Evolutionary conservation across 2,329 filamentous ascomycete genomes (phyloP), one percentile per base, ranked within the genome.

Genomic region (Acephala macrosclerotiorum): DNA sequence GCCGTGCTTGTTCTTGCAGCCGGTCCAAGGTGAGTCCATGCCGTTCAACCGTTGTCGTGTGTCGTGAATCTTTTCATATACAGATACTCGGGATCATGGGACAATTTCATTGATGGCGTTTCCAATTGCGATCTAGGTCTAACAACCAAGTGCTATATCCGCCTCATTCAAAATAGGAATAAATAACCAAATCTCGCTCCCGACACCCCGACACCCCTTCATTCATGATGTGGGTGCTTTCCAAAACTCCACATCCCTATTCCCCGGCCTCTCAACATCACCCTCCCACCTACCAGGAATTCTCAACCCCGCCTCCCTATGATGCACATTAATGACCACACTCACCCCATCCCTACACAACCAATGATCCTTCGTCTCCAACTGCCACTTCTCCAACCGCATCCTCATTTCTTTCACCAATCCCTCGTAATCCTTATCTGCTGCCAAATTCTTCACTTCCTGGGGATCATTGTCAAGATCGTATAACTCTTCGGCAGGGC

Each of bases 401-500:
- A 5, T 22, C 22, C 67, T 74, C 72, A 81, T 73, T 25, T 75
- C 69, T 7, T 71, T 42, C 35, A 84, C 66, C 1, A 77, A 65
- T 6, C 71, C 67, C 25, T 67, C 47, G 56, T 81, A 73, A 33
- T 74, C 70, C 0, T 72, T 53, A 20, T 81, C 75, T 1, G 66
- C 65, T 2, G 78, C 80, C 9, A 85, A 73, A 67, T 84, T 84
- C 2, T 75, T 65, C 2, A 85, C 74, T 70, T 85, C 83, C 9
- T 77, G 68, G 0, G 82, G 80, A 69, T 85, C 83, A 0, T 67
- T 67, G 9, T 81, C 76, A 9, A 84, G 69, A 66, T 84, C 82
- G 65, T 80, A 84, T 0, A 84, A 73, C 70, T 84, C 79, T 65
- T 84, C 82, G 0, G 81, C 73, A 0, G 75, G 73, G 1, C 82